A percentile compares a stretch with the other conserved stretches of the same genome.
Evolutionary conservation across 306 rosid species (phyloP).

Genomic region (Medicago truncatula): DNA sequence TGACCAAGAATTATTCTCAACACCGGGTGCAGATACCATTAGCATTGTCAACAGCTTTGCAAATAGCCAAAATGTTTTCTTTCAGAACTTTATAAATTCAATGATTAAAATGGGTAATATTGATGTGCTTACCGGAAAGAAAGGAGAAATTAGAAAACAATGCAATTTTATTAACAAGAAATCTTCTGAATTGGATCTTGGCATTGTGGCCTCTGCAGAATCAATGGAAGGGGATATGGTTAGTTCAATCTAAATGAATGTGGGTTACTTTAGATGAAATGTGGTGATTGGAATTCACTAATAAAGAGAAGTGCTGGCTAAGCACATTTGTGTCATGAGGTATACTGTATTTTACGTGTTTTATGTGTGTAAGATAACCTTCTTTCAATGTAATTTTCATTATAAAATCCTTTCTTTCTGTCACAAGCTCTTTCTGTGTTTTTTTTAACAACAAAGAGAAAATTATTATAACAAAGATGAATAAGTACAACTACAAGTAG

Average conservation of each 20-base stretch:
- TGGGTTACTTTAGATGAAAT: background rate
- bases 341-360: background rate
- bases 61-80: constrained; percentile 21
- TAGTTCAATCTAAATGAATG: background rate
- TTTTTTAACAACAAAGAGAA: too few relatives aligned
- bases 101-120: constrained; percentile 47
- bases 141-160: constrained; percentile 44
- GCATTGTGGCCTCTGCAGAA: background rate
- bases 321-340: background rate
- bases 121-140: constrained; percentile 1
- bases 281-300: background rate
- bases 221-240: background rate
- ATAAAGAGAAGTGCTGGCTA: background rate
- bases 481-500: too few relatives aligned
- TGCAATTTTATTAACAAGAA: constrained; percentile 41
- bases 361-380: constrained; percentile 8
- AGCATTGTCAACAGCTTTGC: constrained; percentile 26
- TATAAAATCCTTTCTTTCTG: background rate
- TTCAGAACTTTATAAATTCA: constrained; percentile 8
- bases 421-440: background rate
- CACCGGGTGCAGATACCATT: constrained; percentile 39
- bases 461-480: too few relatives aligned
- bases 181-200: background rate
- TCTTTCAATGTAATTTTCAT: background rate
- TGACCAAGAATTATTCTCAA: constrained; percentile 46